Base-by-base conservation (phyloP, 192 early-diverging fungal genomes). In the Entrophospora sp. region DNA sequence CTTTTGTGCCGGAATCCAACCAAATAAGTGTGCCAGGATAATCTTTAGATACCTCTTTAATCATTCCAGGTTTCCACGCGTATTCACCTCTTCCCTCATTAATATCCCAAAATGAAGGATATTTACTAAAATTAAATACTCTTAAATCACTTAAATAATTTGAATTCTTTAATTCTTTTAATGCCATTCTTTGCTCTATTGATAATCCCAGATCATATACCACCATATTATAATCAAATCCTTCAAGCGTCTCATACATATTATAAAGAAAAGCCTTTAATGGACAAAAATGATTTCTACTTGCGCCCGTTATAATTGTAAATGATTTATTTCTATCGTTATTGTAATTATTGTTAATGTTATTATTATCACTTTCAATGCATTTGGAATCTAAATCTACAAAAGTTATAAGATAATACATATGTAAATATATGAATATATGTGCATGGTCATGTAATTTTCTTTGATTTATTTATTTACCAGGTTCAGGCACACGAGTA, bases 51-150 rank as follows among this genome's bases (percentile, higher is more conserved):
- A 76, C 72, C 34, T 83, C 81, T 38, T 80, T 71, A 37, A 83
- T 68, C 38, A 83, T 80, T 5, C 73, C 78, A 0, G 77, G 75
- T 42, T 83, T 83, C 81, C 81, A 83, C 7, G 71, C 81, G 40
- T 83, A 83, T 51, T 83, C 73, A 20, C 81, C 81, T 4, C 77
- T 66, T 10, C 61, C 66, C 6, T 56, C 18, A 2, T 58, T 36
- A 28, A 81, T 71, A 61, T 83, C 68, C 77, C 78, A 83, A 65
- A 80, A 83, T 8, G 14, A 8, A 0, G 81, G 81, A 46, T 80
- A 83, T 13, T 51, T 51, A 8, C 71, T 37, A 34, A 77, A 79
- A 27, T 83, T 68, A 57, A 83, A 80, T 24, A 57, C 56, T 32
- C 73, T 51, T 14, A 76, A 61, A 10, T 83, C 74, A 30, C 77